Evolutionary conservation across 2,329 filamentous ascomycete species (phyloP).

Genomic region (Colletotrichum magnum): DNA sequence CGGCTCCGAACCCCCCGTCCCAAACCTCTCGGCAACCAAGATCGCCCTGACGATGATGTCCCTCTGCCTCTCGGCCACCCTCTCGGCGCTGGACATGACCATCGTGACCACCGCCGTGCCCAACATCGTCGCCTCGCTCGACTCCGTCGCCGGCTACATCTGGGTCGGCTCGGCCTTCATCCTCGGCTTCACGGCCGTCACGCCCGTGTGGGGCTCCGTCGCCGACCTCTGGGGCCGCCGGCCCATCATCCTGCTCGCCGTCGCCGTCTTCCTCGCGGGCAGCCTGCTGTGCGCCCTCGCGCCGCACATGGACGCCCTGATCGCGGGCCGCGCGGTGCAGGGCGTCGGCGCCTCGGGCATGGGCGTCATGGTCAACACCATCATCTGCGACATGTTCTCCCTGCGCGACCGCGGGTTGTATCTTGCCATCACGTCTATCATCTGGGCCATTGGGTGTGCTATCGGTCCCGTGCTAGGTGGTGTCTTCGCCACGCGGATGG

Average conservation of each 20-base stretch:
- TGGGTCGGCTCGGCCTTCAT: slow-evolving; percentile 66
- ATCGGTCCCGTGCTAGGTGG: slow-evolving; percentile 61
- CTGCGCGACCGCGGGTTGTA: slow-evolving; percentile 50
- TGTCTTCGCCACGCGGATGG: slow-evolving; percentile 56
- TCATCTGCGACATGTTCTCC: slow-evolving; percentile 53
- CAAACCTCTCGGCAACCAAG: slow-evolving; percentile 12
- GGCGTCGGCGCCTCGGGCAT: slow-evolving; percentile 63
- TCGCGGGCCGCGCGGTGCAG: slow-evolving; percentile 56
- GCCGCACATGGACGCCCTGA: slow-evolving; percentile 56
- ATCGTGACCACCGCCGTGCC: slow-evolving; percentile 67
- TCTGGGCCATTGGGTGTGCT: slow-evolving; percentile 57
- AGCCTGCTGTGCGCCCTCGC: slow-evolving; percentile 68
- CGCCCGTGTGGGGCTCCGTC: slow-evolving; percentile 53
- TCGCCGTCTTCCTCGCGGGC: slow-evolving; percentile 62
- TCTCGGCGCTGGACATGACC: slow-evolving; percentile 63
- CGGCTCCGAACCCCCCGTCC: not conserved
- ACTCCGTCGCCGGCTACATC: slow-evolving; percentile 51
- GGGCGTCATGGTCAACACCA: slow-evolving; percentile 58
- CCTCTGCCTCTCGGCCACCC: slow-evolving; percentile 49
- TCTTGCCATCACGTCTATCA: slow-evolving; percentile 52
- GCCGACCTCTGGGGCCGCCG: slow-evolving; percentile 61
- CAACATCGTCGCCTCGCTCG: slow-evolving; percentile 57
- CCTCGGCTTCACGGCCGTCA: slow-evolving; percentile 58
- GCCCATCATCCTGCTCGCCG: slow-evolving; percentile 51
- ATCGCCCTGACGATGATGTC: slow-evolving; percentile 55